Percentiles rank a stretch among this genome's conserved stretches.
phyloP scores from a whole-genome alignment of 805 yeast genomes.

The Nakazawaea anatomiae region DNA sequence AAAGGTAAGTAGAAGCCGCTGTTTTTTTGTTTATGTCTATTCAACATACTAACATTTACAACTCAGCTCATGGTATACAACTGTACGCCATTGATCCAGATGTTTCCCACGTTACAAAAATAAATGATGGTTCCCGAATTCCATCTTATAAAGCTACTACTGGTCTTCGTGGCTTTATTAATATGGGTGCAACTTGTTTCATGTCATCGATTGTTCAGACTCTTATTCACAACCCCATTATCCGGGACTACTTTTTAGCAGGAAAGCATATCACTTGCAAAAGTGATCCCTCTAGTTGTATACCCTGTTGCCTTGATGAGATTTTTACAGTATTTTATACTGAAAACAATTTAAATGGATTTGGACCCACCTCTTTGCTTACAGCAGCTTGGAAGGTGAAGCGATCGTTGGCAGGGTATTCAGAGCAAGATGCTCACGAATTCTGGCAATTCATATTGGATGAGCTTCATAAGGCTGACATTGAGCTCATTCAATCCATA shows the following conservation, averaged over 20 bases:
- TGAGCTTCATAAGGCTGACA: constrained; percentile 62
- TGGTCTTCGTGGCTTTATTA: constrained; percentile 86
- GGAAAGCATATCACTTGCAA: constrained; percentile 64
- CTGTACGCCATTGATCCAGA: constrained; percentile 22
- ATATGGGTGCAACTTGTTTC: constrained; percentile 96
- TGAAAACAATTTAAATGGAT: constrained; percentile 53
- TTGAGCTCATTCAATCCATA: constrained; percentile 14
- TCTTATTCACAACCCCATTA: constrained; percentile 82
- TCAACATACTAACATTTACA: constrained; percentile 1
- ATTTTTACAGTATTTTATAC: constrained; percentile 74
- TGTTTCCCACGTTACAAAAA: constrained; percentile 17
- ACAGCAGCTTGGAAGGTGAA: constrained; percentile 87
- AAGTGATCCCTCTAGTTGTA: constrained; percentile 41
- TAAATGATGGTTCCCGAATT: constrained; percentile 25
- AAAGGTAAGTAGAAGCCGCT: constrained; percentile 6
- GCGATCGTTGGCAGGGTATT: constrained; percentile 84
- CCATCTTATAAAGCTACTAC: constrained; percentile 54
- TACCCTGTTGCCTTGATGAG: constrained; percentile 81
- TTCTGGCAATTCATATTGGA: constrained; percentile 89
- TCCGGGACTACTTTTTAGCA: constrained; percentile 69
- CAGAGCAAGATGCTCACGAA: constrained; percentile 98
- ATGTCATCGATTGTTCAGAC: constrained; percentile 93
- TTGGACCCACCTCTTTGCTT: constrained; percentile 75
- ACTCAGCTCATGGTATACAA: constrained; percentile 24
- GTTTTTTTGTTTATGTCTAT: background rate